Evolutionary conservation across 345 rosid genomes (phyloP), one percentile per base, ranked within the genome.

Genomic region (Arabidopsis arenosa): DNA sequence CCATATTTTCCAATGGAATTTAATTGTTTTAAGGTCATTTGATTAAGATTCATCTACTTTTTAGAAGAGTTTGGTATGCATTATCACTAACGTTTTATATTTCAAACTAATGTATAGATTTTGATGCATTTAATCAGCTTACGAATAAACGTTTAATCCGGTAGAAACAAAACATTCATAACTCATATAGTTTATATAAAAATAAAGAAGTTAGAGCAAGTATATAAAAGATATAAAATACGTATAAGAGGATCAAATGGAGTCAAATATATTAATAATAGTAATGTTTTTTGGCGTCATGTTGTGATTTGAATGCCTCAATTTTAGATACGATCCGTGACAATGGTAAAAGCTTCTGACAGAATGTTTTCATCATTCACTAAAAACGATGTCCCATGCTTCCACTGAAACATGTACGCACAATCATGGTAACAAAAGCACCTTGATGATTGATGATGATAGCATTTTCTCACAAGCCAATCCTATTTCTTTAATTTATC

Each of bases 321-420:
- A 69, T 4, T 53, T 76, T 58, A 62, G 75, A 69, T 41, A 76
- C 51, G 80, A 76, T 76, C 70, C 75, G 80, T 76, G 75, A 76
- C 58, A 69, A 53, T 76, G 65, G 58, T 76, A 76, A 76, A 69
- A 69, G 57, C 57, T 76, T 69, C 59, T 61, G 80, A 61, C 10
- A 35, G 70, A 76, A 54, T 69, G 57, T 58, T 68, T 75, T 53
- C 70, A 69, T 76, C 65, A 62, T 68, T 68, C 70, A 62, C 59
- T 43, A 76, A 36, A 76, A 69, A n/a, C 57, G 4, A 53, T 35
- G 70, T 69, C 70, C 79, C 79, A 75, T 67, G 39, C 79, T 68
- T 60, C 68, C 65, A 76, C 75, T 54, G 28, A 33, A 21, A 52
- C 48, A 10, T 51, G 53, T 55, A 61, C 48, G 32, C 68, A 68